Base-by-base conservation (phyloP, 1,139 yeast genomes). In the Pichia sp. region DNA sequence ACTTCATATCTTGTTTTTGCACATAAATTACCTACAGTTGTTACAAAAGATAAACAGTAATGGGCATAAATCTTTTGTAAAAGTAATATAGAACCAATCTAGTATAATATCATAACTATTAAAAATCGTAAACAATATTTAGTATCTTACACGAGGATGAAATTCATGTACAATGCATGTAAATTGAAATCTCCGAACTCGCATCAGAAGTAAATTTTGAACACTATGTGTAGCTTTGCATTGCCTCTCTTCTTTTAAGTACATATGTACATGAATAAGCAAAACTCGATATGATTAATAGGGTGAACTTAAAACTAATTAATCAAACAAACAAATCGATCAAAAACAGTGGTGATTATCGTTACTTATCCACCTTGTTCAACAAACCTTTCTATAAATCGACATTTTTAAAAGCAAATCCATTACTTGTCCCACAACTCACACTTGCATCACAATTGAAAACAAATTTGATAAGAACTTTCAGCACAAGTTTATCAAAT, bases 1-100 rank as follows among this genome's bases (percentile, higher is more conserved):
- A 94, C 99, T 0, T 88, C 97, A 0, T 94, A 88, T 63, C 70
- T 94, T 62, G 88, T 97, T 1, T 94, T 94, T 75, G 99, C 98
- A 34, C 73, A 67, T 53, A 72, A 70, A 55, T 59, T 68, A 42
- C 51, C 51, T 16, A 9, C 24, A 11, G 25, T 39, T 4, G 15
- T 22, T 18, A 20, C 11, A 39, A 26, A 11, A 34, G n/a, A 13
- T 15, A n/a, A 32, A 4, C n/a, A 35, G 13, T 30, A 11, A 6
- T n/a, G 5, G 15, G 18, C 8, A 7, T 40, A 9, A 12, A 18
- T 30, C 30, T 12, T 30, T 8, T 15, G 23, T 15, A 23, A 23
- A 20, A 20, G 12, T 22, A 35, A 20, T 7, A 7, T 13, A 20
- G 25, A 35, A 13, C 4, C 6, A 13, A 11, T 20, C 9, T 22